These are phyloP conservation scores for Yarrowia phangngaensis DNA, from an alignment of 805 yeast genomes.

Conservation along the genomic window DNA sequence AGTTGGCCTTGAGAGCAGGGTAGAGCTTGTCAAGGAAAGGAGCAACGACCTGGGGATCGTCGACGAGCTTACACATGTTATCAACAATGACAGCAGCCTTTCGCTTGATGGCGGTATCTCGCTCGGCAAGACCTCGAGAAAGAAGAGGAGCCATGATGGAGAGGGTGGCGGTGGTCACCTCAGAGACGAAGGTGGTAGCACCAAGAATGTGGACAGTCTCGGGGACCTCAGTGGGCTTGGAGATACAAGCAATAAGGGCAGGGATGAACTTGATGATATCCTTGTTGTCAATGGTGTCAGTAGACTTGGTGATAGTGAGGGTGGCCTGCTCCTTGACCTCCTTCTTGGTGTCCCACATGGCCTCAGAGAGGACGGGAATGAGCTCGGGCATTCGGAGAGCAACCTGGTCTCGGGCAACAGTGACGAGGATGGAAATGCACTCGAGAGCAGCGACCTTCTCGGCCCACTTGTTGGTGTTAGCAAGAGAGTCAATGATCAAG, in stretches of 20 bases:
- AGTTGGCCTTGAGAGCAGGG: constrained; percentile 94
- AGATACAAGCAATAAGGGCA: constrained; percentile 92
- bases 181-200: constrained; percentile 99
- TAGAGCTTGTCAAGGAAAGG: constrained; percentile 93
- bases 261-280: constrained; percentile 99
- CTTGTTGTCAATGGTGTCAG: constrained; percentile 98
- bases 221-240: constrained; percentile 95
- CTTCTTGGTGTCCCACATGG: constrained; percentile 99
- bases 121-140: constrained; percentile 99
- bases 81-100: constrained; percentile 99
- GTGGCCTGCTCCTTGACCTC: constrained; percentile 97
- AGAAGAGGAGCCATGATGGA: constrained; percentile 99
- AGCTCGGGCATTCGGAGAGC: constrained; percentile 99
- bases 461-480: constrained; percentile 82
- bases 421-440: constrained; percentile 83
- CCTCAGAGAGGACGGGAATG: constrained; percentile 96
- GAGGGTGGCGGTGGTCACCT: constrained; percentile 98
- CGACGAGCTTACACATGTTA: constrained; percentile 99
- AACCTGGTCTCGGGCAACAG: constrained; percentile 89
- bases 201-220: constrained; percentile 98
- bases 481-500: constrained; percentile 63
- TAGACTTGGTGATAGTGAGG: constrained; percentile 89
- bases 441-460: constrained; percentile 90
- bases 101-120: constrained; percentile 99
- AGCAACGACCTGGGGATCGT: constrained; percentile 99